Percentiles rank a stretch among this genome's conserved stretches.
Evolutionary conservation across 495 filamentous ascomycete genomes (phyloP).

Genomic region (Pyrenopolyporus hunteri): DNA sequence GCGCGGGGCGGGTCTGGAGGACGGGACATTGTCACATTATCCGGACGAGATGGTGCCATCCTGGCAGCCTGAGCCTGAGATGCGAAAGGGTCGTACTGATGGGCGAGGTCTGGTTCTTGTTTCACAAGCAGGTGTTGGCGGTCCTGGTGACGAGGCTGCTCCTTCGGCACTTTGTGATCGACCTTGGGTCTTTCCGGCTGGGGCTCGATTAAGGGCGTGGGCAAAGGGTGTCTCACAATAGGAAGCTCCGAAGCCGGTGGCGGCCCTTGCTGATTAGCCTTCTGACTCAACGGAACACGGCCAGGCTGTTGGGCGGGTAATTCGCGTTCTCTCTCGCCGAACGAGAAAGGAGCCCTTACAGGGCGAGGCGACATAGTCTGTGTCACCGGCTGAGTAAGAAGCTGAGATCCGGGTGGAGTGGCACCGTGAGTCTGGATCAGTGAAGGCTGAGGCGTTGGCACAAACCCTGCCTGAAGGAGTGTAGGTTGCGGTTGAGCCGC

Average conservation of each 20-base stretch:
- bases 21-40: constrained; percentile 47
- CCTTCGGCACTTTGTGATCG: constrained; percentile 36
- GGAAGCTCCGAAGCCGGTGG: constrained; percentile 35
- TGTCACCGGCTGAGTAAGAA: constrained; percentile 36
- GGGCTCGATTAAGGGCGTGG: constrained; percentile 36
- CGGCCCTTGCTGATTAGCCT: constrained; percentile 29
- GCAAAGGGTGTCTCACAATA: constrained; percentile 37
- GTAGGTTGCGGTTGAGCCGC: constrained; percentile 42
- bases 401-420: constrained; percentile 38
- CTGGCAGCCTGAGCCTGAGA: constrained; percentile 38
- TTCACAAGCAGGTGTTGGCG: constrained; percentile 48
- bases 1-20: constrained; percentile 51
- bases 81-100: constrained; percentile 44
- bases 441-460: constrained; percentile 32
- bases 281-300: constrained; percentile 37
- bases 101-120: constrained; percentile 51
- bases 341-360: constrained; percentile 45
- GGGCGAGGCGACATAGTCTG: constrained; percentile 52
- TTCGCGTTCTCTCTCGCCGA: constrained; percentile 40
- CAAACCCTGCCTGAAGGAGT: constrained; percentile 32
- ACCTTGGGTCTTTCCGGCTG: constrained; percentile 40
- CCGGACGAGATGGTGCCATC: constrained; percentile 44
- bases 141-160: constrained; percentile 36
- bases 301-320: constrained; percentile 30
- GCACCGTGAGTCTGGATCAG: constrained; percentile 31